Percentiles rank a stretch among this genome's conserved stretches.
phyloP scores from a whole-genome alignment of 257 asterid genomes.

The Verbena officinalis region DNA sequence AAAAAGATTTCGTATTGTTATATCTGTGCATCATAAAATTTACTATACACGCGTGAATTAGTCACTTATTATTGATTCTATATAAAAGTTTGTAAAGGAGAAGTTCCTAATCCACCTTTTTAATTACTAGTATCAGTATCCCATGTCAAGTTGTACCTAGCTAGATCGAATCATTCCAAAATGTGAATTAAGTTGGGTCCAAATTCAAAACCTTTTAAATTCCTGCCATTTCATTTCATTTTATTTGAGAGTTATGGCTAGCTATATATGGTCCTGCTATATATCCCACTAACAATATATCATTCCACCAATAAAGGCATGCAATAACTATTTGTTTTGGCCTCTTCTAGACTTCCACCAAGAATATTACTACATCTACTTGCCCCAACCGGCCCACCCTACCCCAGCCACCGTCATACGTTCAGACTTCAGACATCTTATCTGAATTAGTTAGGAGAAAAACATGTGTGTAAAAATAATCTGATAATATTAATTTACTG shows the following conservation, averaged over 20 bases:
- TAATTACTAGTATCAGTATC: background rate
- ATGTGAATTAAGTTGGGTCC: too few relatives aligned
- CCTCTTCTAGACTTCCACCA: conserved; percentile 19
- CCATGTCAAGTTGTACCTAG: background rate
- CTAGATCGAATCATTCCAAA: too few relatives aligned
- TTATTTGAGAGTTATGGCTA: background rate
- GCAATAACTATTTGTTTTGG: background rate
- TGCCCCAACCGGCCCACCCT: background rate
- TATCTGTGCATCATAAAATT: too few relatives aligned
- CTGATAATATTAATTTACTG: too few relatives aligned
- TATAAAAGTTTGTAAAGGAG: background rate
- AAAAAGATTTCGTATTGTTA: too few relatives aligned
- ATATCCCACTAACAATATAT: background rate
- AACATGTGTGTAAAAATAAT: too few relatives aligned
- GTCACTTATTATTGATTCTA: too few relatives aligned
- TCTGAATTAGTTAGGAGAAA: too few relatives aligned
- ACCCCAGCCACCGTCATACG: too few relatives aligned
- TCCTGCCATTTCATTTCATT: conserved; percentile 18
- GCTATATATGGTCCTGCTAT: background rate
- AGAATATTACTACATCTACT: background rate
- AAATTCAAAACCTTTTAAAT: background rate
- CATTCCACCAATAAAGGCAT: too few relatives aligned
- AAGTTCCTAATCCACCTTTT: background rate
- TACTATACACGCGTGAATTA: too few relatives aligned
- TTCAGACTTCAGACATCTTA: too few relatives aligned